phyloP scores from a whole-genome alignment of 257 asterid species.

The Solanum gracilifrons region DNA sequence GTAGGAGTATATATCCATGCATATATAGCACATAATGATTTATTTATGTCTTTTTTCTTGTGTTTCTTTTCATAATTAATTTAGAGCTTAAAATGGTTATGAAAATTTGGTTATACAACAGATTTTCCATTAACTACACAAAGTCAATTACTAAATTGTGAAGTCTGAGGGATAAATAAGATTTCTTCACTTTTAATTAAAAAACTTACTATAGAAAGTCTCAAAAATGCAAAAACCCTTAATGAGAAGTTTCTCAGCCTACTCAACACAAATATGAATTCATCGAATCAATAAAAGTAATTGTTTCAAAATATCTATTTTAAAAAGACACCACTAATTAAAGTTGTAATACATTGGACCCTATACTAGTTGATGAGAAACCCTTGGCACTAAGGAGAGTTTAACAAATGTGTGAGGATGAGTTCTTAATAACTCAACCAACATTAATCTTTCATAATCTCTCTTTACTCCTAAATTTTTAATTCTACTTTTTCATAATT shows the following conservation, averaged over 20 bases:
- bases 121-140: background rate
- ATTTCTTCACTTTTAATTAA: background rate
- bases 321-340: background rate
- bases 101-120: background rate
- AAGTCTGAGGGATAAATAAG: background rate
- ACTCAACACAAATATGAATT: background rate
- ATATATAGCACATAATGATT: background rate
- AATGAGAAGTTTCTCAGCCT: background rate
- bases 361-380: background rate
- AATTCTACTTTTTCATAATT: background rate
- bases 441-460: background rate
- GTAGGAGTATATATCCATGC: background rate
- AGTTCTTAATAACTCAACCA: background rate
- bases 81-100: background rate
- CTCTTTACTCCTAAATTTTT: background rate
- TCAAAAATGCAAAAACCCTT: background rate
- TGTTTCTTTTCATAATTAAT: background rate
- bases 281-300: background rate
- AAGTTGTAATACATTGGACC: background rate
- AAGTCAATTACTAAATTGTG: background rate
- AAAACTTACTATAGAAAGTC: background rate
- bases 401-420: background rate
- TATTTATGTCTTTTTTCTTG: too few relatives aligned
- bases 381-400: background rate
- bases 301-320: background rate